Base-by-base conservation (phyloP, 179 eudicot genomes). In the Nepenthes alata region DNA sequence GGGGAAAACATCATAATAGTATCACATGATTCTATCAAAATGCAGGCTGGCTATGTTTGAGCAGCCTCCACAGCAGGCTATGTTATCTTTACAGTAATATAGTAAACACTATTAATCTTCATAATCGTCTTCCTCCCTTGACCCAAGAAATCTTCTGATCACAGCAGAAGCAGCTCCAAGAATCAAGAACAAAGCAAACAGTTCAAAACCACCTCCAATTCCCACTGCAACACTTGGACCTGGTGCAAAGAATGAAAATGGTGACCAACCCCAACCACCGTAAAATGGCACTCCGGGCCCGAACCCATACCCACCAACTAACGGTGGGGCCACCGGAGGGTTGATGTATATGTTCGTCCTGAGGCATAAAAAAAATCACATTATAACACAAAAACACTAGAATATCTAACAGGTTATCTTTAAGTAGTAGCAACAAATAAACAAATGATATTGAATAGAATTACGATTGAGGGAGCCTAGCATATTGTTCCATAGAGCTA, bases 231-330 rank as follows among this genome's bases (percentile, higher is more conserved):
- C 80, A 15, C 84, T 63, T 0, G 97, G 97, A 48, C 95, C 95
- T 1, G 97, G 96, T 48, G 84, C 88, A 54, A 84, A 88, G 81
- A 84, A 84, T 16, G 95, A 86, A 68, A 91, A 89, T 10, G 98
- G 98, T 0, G 91, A 82, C 97, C 97, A 89, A 1, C 95, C 97
- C 91, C 90, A 91, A 25, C 97, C 96, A 12, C 97, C 97, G 52
- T 85, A 88, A 56, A 44, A 85, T 6, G 91, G 95, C 34, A 67
- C 70, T 4, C 95, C 95, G 41, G 53, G 74, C 13, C 95, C 95
- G 47, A 67, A 84, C 5, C 97, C 95, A 37, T 91, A 91, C 1
- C 98, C 98, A 6, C 98, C 96, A 37, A 77, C 81, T 37, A 91
- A 85, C 5, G 95, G 98, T 37, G 98, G 98, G 3, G 98, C 96